phyloP scores from a whole-genome alignment of 345 rosid genomes.

The Eutrema heterophyllum region DNA sequence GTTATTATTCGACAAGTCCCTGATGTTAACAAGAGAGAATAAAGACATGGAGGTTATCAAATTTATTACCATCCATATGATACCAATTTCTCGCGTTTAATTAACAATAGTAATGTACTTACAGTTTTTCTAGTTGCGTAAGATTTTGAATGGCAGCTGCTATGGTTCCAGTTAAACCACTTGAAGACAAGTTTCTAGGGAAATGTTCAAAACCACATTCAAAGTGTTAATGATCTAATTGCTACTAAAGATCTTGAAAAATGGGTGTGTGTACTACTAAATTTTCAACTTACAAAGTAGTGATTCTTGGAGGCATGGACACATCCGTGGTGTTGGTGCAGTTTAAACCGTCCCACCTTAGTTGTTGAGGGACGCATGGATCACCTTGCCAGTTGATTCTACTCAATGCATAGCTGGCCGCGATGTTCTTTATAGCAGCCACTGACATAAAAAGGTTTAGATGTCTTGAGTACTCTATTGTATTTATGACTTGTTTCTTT shows the following conservation, averaged over 20 bases:
- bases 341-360: neutral
- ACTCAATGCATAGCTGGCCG: neutral
- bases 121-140: conserved; percentile 35
- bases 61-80: neutral
- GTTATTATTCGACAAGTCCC: conserved; percentile 48
- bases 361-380: conserved; percentile 13
- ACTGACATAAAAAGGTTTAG: neutral
- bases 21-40: conserved; percentile 3
- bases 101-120: neutral
- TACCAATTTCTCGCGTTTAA: neutral
- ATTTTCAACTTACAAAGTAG: neutral
- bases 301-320: conserved; percentile 12
- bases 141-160: conserved; percentile 27
- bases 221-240: neutral
- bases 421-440: neutral
- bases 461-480: neutral
- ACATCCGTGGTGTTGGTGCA: neutral
- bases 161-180: conserved; percentile 33
- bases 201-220: neutral
- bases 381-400: conserved; percentile 11
- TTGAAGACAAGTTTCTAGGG: conserved; percentile 34
- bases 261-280: neutral
- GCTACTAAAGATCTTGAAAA: neutral
- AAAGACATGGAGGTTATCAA: neutral
- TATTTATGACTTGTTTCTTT: neutral